Base-by-base conservation (phyloP, 768 basidiomycete species). In the Porphyrellus cyaneotinctus region DNA sequence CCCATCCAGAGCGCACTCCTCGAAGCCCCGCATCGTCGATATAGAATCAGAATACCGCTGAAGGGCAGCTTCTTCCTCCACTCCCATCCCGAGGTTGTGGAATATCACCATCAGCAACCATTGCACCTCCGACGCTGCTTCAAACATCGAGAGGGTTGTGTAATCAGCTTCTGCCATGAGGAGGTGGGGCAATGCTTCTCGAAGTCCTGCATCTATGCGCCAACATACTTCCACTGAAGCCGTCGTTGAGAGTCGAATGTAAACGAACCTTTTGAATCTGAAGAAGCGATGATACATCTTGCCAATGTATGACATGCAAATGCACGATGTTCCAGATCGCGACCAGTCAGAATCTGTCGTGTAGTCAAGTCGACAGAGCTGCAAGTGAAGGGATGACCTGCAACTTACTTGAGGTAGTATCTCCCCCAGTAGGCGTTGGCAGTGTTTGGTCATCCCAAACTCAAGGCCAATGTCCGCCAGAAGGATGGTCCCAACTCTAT, bases 401-500 rank as follows among this genome's bases (percentile, higher is more conserved):
- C 17, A 35, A 39, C 57, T 54, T 52, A 86, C 91, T 72, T 92
- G 91, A 20, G 91, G 91, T 75, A 92, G 79, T 42, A 91, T 81
- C 53, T 88, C 89, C 43, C 90, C 85, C 42, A 94, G 59, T 45
- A 91, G 76, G 52, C 75, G 77, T 57, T 72, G 75, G 51, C 82
- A 84, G 53, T 81, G 77, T 60, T 80, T 79, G 14, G 85, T 78
- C 79, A 91, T 82, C 15, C 84, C 85, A 63, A 88, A 86, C 60
- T 91, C 88, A 18, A 92, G 70, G 9, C 83, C 82, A 54, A 89
- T 70, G 60, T 94, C 91, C 1, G 91, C 91, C 18, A 93, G 77
- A 30, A 91, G 65, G 53, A 87, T 76, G 30, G 87, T 76, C 1
- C 81, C 84, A 4, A 82, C 80, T 51, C 91, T 77, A 61, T 92